Evolutionary conservation across 208 protist genomes (phyloP).

Genomic region (Histomonas meleagridis): DNA sequence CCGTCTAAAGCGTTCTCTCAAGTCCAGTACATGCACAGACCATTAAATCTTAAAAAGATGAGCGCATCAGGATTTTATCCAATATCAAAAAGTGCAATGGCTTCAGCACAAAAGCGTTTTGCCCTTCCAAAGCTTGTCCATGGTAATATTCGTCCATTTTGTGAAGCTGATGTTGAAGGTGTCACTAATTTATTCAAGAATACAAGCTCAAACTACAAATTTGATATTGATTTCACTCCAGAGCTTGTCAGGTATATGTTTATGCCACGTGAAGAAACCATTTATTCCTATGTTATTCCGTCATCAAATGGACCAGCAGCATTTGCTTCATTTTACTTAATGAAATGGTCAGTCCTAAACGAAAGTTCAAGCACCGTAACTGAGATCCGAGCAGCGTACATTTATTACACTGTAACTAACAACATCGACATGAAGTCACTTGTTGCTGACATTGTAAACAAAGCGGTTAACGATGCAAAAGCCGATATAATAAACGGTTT

Average conservation of each 20-base stretch:
- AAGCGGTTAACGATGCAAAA: neutral
- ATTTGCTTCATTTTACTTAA: neutral
- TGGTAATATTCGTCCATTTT: neutral
- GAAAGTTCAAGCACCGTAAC: neutral
- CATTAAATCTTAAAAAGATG: neutral
- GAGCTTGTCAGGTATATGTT: neutral
- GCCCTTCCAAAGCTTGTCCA: neutral
- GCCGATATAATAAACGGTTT: neutral
- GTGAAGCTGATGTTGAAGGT: neutral
- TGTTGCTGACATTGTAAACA: neutral
- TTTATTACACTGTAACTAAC: neutral
- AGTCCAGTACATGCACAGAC: neutral
- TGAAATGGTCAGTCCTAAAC: neutral
- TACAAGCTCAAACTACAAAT: neutral
- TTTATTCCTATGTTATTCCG: conserved; percentile 15
- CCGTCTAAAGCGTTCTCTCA: neutral
- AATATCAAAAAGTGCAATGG: neutral
- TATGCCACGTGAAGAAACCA: neutral
- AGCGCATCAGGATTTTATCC: neutral
- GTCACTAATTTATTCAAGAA: neutral
- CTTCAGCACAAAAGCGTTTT: neutral
- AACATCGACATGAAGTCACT: neutral
- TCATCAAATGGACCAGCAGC: neutral
- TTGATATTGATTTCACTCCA: neutral
- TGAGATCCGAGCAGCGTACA: neutral